Evolutionary conservation across 75 land plant genomes (phyloP), one percentile per base, ranked within the genome.

Genomic region (Selaginella moellendorffii): DNA sequence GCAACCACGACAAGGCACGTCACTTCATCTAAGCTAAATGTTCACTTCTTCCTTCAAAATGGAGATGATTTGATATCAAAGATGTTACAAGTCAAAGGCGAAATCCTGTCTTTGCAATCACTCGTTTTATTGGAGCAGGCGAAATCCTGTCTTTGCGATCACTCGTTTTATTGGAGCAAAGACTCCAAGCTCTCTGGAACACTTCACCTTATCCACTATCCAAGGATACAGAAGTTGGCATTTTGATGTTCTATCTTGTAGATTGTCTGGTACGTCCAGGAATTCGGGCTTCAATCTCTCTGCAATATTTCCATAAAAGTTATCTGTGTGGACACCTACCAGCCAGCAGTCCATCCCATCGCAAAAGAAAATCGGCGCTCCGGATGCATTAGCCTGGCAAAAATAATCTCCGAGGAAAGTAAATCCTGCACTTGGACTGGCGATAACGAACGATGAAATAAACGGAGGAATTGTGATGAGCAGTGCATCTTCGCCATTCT

Each of bases 181-280:
- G 5, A 36, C 46, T 36, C 46, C 46, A 36, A 36, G 46, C 46
- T 36, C 46, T 36, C 14, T 36, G 46, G 46, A 36, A 36, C 46
- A 36, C 46, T 36, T 36, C 46, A 36, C 46, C 46, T 36, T 36
- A 36, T 36, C 46, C 46, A 36, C 46, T 36, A 36, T 36, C 46
- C 46, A 36, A 5, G 46, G 46, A 36, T 36, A 36, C 5, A 36
- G 46, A 36, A 36, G 46, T 14, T 36, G 46, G 46, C 46, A 36
- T 36, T 36, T 36, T 36, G 46, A 36, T 36, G 46, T 36, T 36
- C 46, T 36, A 36, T 36, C 46, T 14, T 36, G 46, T 36, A 36
- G 46, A 36, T 5, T 36, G 46, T 36, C 14, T 36, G 46, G 46
- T 36, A 36, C 46, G 14, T 36, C 46, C 46, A 36, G 46, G 46